Evolutionary conservation across 129 eudicot genomes (phyloP).

Genomic region (Scalesia atractyloides): DNA sequence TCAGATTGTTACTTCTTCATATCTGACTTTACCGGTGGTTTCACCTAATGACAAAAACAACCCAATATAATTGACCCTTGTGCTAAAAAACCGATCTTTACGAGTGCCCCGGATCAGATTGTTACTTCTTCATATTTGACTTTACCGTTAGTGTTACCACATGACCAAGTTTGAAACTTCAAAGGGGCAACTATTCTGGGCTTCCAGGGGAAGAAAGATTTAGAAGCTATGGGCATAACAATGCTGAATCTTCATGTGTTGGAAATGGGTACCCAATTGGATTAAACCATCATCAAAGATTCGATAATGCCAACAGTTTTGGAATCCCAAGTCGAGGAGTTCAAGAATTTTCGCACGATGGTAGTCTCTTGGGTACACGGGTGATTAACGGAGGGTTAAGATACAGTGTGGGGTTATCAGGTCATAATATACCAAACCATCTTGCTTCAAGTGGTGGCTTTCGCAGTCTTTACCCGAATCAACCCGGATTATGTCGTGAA

Average conservation of each 20-base stretch:
- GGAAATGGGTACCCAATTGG: conserved; percentile 42
- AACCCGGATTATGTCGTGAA: conserved; percentile 6
- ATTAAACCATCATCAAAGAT: conserved; percentile 40
- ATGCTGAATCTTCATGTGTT: conserved; percentile 31
- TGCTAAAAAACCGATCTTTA: conserved; percentile 30
- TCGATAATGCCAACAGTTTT: conserved; percentile 33
- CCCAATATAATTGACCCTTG: conserved; percentile 27
- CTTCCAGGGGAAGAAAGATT: conserved; percentile 36
- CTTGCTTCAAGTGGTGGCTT: conserved; percentile 35
- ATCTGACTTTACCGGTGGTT: conserved; percentile 48
- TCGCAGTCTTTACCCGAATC: conserved; percentile 35
- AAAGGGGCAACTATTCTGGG: conserved; percentile 33
- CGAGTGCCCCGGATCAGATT: conserved; percentile 35
- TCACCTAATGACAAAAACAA: conserved; percentile 29
- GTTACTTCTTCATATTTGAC: conserved; percentile 44
- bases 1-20: conserved; percentile 42
- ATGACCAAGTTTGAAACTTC: conserved; percentile 35
- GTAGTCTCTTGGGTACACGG: conserved; percentile 32
- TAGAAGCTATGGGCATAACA: conserved; percentile 38
- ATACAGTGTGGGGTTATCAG: conserved; percentile 35
- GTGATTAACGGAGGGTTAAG: conserved; percentile 41
- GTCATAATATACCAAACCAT: conserved; percentile 33
- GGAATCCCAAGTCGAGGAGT: conserved; percentile 35
- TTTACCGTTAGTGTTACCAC: conserved; percentile 43
- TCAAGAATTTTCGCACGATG: conserved; percentile 37